Base-by-base conservation (phyloP, 2,329 filamentous ascomycete species). In the Paecilomyces variotii region DNA sequence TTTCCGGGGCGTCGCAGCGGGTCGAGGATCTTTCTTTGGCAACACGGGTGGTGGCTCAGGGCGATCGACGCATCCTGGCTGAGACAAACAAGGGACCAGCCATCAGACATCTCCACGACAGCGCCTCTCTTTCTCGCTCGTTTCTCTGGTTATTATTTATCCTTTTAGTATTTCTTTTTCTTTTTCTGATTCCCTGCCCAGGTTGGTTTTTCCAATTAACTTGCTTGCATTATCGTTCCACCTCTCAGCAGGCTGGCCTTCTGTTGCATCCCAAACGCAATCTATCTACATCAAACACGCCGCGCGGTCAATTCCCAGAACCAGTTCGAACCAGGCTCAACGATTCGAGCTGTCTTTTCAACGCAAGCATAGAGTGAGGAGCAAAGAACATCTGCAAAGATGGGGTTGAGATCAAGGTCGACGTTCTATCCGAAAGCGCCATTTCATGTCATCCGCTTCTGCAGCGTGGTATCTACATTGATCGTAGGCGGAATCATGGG, bases 401-500 rank as follows among this genome's bases (percentile, higher is more conserved):
- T 74, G 72, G 65, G 69, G 35, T 61, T 74, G 72, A 65, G 69
- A 45, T 62, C 65, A 52, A 65, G 61, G 61, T 71, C 70, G 12
- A 67, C 68, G 28, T 70, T 68, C 52, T 78, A 78, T 59, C 72
- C 74, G 24, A 50, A 68, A 2, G 56, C 75, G 9, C 66, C 74
- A 4, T 79, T 78, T 58, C 73, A 79, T 61, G 51, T 68, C 30
- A 71, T 77, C 26, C 71, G 76, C 30, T 60, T 69, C 19, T 54
- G 71, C 25, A 64, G 66, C 51, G 76, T 84, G 54, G 74, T 81
- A 32, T 85, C 82, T 11, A 76, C 84, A 7, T 69, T 81, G 49
- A 73, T 85, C 24, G 82, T 84, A 57, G 77, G 76, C 3, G 74
- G 72, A 30, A 81, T 86, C 55, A 78, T 85, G 69, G 73, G 73